Base-by-base conservation (phyloP, 805 yeast genomes). In the Spathaspora hagerdaliae region DNA sequence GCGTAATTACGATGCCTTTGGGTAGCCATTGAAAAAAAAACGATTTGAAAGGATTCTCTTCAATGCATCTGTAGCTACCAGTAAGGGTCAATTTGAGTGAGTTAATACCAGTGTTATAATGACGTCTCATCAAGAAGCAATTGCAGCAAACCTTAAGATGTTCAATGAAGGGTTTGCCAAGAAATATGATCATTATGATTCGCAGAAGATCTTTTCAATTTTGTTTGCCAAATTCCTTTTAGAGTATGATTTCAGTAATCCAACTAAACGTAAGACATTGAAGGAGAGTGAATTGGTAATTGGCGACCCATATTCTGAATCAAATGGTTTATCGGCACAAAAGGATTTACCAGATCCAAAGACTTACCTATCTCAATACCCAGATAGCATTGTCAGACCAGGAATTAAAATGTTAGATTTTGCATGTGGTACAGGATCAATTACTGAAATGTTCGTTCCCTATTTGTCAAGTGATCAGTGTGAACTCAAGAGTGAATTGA, bases 361-460 rank as follows among this genome's bases (percentile, higher is more conserved):
- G 2, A 43, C 53, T 2, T 51, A 40, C 34, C 10, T 38, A 3
- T 19, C 32, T 3, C 26, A 44, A 12, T 41, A 32, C 34, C 55
- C 58, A 4, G 36, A 50, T 14, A 26, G 54, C 2, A 26, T 55
- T 29, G 46, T 61, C 46, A 52, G 46, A 39, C 60, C 59, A 2
- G 60, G 58, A 6, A 48, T 51, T 39, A 59, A 46, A 32, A 35
- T 67, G 7, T 41, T 73, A 37, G 77, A 73, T 49, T 72, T 73
- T 54, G 76, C 75, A 0, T 71, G 75, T 47, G 77, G 77, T 2
- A 63, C 74, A 1, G 77, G 76, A 0, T 45, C 67, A 8, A 56
- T 70, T 13, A 61, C 69, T 2, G 51, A 56, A 42, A 55, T 55
- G 15, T 41, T 71, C 19, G 59, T 59, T 6, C 69, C 69, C 3